phyloP scores from a whole-genome alignment of 306 rosid genomes.

The Bauhinia variegata region DNA sequence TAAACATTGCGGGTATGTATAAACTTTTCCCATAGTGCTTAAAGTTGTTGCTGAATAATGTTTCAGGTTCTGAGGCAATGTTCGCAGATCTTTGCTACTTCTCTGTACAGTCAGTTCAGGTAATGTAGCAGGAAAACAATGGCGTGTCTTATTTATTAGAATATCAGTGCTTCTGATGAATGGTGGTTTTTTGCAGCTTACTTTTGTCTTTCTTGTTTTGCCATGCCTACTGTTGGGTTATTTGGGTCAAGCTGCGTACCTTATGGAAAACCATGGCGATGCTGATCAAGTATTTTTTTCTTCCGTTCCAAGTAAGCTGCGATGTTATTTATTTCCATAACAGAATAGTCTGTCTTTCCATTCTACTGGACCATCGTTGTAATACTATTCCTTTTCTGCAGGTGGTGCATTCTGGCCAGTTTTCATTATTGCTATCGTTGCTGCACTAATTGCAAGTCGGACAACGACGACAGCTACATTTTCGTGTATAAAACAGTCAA shows the following conservation, averaged over 20 bases:
- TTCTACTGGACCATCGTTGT: slow-evolving; percentile 29
- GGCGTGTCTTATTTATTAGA: slow-evolving; percentile 25
- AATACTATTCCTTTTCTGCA: slow-evolving; percentile 42
- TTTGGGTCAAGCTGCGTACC: slow-evolving; percentile 99
- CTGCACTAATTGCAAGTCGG: slow-evolving; percentile 95
- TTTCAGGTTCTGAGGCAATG: slow-evolving; percentile 98
- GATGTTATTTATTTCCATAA: slow-evolving; percentile 18
- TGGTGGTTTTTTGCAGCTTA: slow-evolving; percentile 71
- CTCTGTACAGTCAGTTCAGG: slow-evolving; percentile 95
- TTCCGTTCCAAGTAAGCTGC: slow-evolving; percentile 88
- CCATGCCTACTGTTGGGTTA: slow-evolving; percentile 95
- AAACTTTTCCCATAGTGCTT: slow-evolving; percentile 28
- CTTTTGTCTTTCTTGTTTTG: slow-evolving; percentile 88
- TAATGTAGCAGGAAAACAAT: slow-evolving; percentile 37
- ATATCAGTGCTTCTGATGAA: slow-evolving; percentile 10
- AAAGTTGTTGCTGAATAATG: slow-evolving; percentile 20
- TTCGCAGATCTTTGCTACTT: slow-evolving; percentile 98
- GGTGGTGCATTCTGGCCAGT: slow-evolving; percentile 84
- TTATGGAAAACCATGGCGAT: slow-evolving; percentile 64
- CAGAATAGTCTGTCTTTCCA: neutral
- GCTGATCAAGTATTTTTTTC: slow-evolving; percentile 71
- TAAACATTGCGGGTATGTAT: slow-evolving; percentile 1
- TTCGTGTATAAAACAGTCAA: slow-evolving; percentile 94
- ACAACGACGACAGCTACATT: slow-evolving; percentile 98
- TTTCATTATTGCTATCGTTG: slow-evolving; percentile 76